Conservation (phyloP, 352 stramenopile genomes). For the Phytopythium boreale region DNA sequence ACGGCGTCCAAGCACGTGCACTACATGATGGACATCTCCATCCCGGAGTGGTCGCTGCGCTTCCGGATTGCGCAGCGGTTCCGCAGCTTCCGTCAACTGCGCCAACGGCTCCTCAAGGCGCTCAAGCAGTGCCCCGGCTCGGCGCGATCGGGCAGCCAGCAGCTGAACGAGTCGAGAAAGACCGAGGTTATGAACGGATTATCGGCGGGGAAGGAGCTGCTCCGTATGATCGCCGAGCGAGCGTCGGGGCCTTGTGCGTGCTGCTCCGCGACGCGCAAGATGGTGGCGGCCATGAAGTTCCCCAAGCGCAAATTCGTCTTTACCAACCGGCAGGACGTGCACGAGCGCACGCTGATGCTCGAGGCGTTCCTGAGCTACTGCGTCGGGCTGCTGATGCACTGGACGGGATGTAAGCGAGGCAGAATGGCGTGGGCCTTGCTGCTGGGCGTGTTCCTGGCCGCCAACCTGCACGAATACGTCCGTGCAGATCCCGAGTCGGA, state of each 20-base stretch:
- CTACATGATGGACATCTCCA: conserved; percentile 61
- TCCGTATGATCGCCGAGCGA: conserved; percentile 22
- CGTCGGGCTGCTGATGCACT: conserved; percentile 30
- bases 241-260: conserved; percentile 27
- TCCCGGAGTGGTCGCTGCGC: conserved; percentile 40
- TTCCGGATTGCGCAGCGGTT: conserved; percentile 55
- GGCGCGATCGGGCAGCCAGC: conserved; percentile 13
- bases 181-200: conserved; percentile 7
- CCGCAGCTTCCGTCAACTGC: conserved; percentile 49
- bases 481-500: conserved; percentile 8
- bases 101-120: conserved; percentile 41
- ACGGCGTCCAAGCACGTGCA: conserved; percentile 49
- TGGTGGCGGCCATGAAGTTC: conserved; percentile 42
- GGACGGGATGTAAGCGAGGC: conserved; percentile 49
- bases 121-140: conserved; percentile 40
- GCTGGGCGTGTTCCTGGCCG: conserved; percentile 51
- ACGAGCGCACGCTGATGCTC: conserved; percentile 42
- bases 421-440: conserved; percentile 32
- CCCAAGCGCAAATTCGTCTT: conserved; percentile 50
- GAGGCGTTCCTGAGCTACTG: conserved; percentile 49
- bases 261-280: conserved; percentile 33
- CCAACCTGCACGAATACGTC: conserved; percentile 34
- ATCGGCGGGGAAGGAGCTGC: conserved; percentile 20
- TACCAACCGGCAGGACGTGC: conserved; percentile 39
- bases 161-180: conserved; percentile 8